Percentiles rank a stretch among this genome's conserved stretches.
These are phyloP conservation scores for Plasmodium vinckei DNA, from an alignment of 169 alveolate species.

Conservation along the genomic window DNA sequence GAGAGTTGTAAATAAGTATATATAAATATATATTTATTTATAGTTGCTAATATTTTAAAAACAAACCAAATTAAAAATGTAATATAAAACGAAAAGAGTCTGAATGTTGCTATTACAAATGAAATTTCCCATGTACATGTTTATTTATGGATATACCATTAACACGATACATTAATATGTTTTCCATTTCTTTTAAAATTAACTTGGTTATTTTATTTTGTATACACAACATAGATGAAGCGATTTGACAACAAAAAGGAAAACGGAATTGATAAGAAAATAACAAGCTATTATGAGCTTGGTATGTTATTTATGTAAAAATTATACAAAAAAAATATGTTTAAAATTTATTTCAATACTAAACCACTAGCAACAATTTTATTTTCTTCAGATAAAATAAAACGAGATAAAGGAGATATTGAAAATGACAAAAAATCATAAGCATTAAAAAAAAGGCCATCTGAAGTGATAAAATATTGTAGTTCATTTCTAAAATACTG, in stretches of 20 bases:
- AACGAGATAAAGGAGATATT: constrained; percentile 74
- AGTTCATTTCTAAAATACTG: constrained; percentile 37
- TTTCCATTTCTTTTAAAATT: too few species aligned
- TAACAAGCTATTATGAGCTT: constrained; percentile 17
- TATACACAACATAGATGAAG: constrained; percentile 18
- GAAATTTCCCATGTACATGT: too few species aligned
- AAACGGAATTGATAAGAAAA: constrained; percentile 22
- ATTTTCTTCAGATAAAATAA: constrained; percentile 73
- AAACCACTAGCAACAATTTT: constrained; percentile 74
- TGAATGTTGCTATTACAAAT: too few species aligned
- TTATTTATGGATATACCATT: too few species aligned
- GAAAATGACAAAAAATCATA: constrained; percentile 53
- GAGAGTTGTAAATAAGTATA: too few species aligned
- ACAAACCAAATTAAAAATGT: too few species aligned
- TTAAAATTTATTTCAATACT: constrained; percentile 14
- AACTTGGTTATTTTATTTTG: too few species aligned
- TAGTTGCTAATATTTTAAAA: too few species aligned
- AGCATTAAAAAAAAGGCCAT: constrained; percentile 46
- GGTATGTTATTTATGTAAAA: constrained; percentile 18
- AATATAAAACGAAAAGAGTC: too few species aligned
- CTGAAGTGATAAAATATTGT: constrained; percentile 57
- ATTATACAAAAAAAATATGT: neutral
- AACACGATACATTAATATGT: too few species aligned
- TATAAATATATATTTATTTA: too few species aligned
- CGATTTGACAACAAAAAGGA: constrained; percentile 17